phyloP scores from a whole-genome alignment of 2,329 filamentous ascomycete genomes.

The Aspergillus pseudoviridinutans region DNA sequence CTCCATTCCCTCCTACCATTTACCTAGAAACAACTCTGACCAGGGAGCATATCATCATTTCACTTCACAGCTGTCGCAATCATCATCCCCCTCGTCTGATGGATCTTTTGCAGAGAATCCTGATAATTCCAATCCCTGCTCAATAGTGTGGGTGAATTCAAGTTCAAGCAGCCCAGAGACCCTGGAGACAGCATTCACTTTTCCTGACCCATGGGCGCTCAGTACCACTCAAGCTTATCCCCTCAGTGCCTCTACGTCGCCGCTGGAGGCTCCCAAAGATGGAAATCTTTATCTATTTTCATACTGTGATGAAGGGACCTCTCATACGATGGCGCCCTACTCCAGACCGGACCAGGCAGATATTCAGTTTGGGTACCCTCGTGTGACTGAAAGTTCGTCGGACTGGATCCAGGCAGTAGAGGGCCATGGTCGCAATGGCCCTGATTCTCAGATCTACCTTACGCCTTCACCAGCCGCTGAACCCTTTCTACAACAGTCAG shows the following conservation, averaged over 20 bases:
- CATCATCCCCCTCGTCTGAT: conserved; percentile 10
- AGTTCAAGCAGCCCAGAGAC: conserved; percentile 18
- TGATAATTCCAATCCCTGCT: conserved; percentile 15
- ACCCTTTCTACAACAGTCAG: conserved; percentile 5
- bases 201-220: conserved; percentile 12
- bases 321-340: conserved; percentile 10
- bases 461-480: conserved; percentile 5
- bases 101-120: conserved; percentile 10
- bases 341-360: conserved; percentile 11
- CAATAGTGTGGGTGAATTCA: conserved; percentile 19
- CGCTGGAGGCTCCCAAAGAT: conserved; percentile 4
- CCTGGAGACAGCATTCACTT: conserved; percentile 14
- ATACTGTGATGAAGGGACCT: conserved; percentile 5
- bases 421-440: background rate
- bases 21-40: conserved; percentile 19
- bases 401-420: conserved; percentile 13
- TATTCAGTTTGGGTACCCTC: conserved; percentile 6
- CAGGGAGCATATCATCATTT: conserved; percentile 17
- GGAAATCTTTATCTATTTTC: conserved; percentile 11
- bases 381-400: conserved; percentile 5
- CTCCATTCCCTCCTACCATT: conserved; percentile 15
- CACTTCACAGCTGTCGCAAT: conserved; percentile 16
- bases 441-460: conserved; percentile 7
- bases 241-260: conserved; percentile 9
- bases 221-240: conserved; percentile 11